Evolutionary conservation across 2,329 filamentous ascomycete species (phyloP).

Genomic region (Aotearoamyces nothofagi): DNA sequence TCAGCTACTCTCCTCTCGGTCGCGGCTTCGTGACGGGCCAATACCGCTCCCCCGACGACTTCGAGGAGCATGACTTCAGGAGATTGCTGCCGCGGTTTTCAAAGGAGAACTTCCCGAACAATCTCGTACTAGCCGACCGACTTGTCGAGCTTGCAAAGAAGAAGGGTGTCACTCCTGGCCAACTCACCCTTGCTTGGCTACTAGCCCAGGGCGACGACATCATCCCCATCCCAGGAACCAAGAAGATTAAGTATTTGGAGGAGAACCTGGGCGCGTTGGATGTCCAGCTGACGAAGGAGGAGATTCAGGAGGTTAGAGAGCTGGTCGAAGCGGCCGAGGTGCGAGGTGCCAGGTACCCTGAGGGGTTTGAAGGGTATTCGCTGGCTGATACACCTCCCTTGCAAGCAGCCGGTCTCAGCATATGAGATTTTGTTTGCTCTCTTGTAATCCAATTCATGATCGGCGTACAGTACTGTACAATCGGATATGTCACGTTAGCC

Average conservation of each 20-base stretch:
- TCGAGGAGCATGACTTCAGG: slow-evolving; percentile 33
- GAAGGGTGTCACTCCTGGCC: slow-evolving; percentile 31
- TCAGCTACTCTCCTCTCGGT: slow-evolving; percentile 44
- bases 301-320: slow-evolving; percentile 9
- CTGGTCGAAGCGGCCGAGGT: slow-evolving; percentile 18
- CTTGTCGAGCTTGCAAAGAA: slow-evolving; percentile 29
- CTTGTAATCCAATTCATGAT: no score
- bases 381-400: no score
- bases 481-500: no score
- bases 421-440: no score
- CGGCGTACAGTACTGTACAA: no score
- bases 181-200: slow-evolving; percentile 38
- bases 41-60: slow-evolving; percentile 28
- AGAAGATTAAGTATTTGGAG: slow-evolving; percentile 27
- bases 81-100: slow-evolving; percentile 27
- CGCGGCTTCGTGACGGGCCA: slow-evolving; percentile 40
- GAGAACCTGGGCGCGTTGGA: slow-evolving; percentile 12
- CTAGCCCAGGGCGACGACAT: slow-evolving; percentile 34
- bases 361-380: no score
- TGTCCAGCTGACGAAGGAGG: slow-evolving; percentile 7
- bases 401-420: no score
- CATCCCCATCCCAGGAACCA: slow-evolving; percentile 38
- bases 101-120: slow-evolving; percentile 34
- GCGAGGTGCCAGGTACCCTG: slow-evolving; percentile 15
- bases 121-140: slow-evolving; percentile 29